Evolutionary conservation across 2,329 filamentous ascomycete species (phyloP).

Genomic region (Colletotrichum navitas): DNA sequence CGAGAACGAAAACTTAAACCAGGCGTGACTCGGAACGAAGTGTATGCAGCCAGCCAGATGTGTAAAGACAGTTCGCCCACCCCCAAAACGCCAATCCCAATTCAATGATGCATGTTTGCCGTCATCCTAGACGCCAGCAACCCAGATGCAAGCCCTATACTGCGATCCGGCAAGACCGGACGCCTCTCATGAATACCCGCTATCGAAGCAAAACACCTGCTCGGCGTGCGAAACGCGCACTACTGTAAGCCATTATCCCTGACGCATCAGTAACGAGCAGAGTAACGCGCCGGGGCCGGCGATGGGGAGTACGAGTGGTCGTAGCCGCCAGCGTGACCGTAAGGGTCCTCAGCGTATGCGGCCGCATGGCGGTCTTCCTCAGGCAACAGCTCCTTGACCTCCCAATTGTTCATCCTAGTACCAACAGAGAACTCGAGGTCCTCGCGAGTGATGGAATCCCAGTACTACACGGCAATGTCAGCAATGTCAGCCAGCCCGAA

Average conservation of each 20-base stretch:
- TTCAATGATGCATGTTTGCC: slow-evolving; percentile 22
- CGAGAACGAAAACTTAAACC: slow-evolving; percentile 17
- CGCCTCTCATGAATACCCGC: slow-evolving; percentile 6
- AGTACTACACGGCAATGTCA: slow-evolving; percentile 74
- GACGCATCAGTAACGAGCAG: slow-evolving; percentile 57
- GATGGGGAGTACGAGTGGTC: slow-evolving; percentile 65
- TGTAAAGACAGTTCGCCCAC: slow-evolving; percentile 30
- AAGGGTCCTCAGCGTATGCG: slow-evolving; percentile 77
- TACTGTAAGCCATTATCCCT: not conserved
- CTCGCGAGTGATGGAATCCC: slow-evolving; percentile 98
- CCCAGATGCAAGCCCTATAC: not conserved
- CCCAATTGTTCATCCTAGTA: slow-evolving; percentile 96
- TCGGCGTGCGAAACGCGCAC: not conserved
- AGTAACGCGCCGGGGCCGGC: slow-evolving; percentile 55
- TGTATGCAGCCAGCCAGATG: not conserved
- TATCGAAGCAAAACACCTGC: not conserved
- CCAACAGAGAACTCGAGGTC: slow-evolving; percentile 98
- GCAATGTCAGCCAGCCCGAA: slow-evolving; percentile 16
- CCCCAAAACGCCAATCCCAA: slow-evolving; percentile 34
- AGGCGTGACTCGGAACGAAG: slow-evolving; percentile 1
- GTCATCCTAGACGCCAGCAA: slow-evolving; percentile 12
- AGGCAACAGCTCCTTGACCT: slow-evolving; percentile 90
- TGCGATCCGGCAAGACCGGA: slow-evolving; percentile 1
- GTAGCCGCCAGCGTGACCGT: slow-evolving; percentile 67
- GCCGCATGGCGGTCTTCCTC: slow-evolving; percentile 84